These are phyloP conservation scores for Podaxis carcinomalis DNA, from an alignment of 768 basidiomycete species.

Conservation along the genomic window DNA sequence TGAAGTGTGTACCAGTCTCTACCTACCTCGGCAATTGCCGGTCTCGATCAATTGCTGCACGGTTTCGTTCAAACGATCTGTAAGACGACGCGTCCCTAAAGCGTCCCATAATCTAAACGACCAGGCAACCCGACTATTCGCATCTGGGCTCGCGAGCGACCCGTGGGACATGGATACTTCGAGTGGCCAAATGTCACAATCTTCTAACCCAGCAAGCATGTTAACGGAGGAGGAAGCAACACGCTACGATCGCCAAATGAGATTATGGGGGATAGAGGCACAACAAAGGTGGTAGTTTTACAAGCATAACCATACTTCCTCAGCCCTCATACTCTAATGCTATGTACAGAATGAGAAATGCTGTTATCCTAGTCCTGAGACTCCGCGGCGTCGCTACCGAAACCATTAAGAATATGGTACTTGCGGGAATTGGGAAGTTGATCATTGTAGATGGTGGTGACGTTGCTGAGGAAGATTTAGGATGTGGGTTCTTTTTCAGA, in stretches of 20 bases:
- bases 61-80: not conserved
- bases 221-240: slow-evolving; percentile 72
- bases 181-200: not conserved
- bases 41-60: not conserved
- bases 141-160: not conserved
- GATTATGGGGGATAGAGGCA: slow-evolving; percentile 97
- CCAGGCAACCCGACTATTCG: not conserved
- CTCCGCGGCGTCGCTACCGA: slow-evolving; percentile 87
- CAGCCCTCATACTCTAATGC: not conserved
- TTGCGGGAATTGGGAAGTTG: slow-evolving; percentile 91
- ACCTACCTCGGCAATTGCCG: slow-evolving; percentile 1
- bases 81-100: not conserved
- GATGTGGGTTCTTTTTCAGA: slow-evolving; percentile 89
- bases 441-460: slow-evolving; percentile 76
- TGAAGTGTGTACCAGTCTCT: not conserved
- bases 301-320: slow-evolving; percentile 6
- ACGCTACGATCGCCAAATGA: slow-evolving; percentile 94
- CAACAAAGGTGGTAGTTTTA: slow-evolving; percentile 71
- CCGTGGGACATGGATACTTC: not conserved
- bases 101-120: not conserved
- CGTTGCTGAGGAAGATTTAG: slow-evolving; percentile 83
- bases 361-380: slow-evolving; percentile 79
- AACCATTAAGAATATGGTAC: slow-evolving; percentile 94
- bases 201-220: not conserved
- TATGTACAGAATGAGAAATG: slow-evolving; percentile 82